phyloP scores from a whole-genome alignment of 352 stramenopile genomes.

The Globisporangium yorkense region DNA sequence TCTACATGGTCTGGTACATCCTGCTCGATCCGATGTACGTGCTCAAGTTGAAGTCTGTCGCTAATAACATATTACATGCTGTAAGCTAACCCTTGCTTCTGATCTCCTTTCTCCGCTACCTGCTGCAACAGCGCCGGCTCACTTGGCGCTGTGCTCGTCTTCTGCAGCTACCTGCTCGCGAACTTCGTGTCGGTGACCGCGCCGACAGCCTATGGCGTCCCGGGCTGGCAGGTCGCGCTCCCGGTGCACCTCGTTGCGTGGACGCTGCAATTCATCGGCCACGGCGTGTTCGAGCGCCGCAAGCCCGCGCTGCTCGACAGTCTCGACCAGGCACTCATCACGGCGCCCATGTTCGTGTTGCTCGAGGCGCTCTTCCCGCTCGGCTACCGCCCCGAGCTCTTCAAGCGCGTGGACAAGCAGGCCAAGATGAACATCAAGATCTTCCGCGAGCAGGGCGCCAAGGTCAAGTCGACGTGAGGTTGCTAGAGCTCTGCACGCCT shows the following conservation, averaged over 20 bases:
- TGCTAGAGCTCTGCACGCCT: too few species aligned
- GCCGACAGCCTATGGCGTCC: slow-evolving; percentile 25
- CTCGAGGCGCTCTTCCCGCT: slow-evolving; percentile 71
- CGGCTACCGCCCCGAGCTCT: slow-evolving; percentile 71
- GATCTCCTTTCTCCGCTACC: background rate
- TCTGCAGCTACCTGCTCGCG: slow-evolving; percentile 44
- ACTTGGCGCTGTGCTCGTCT: slow-evolving; percentile 44
- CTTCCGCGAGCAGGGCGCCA: slow-evolving; percentile 27
- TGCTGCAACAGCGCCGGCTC: slow-evolving; percentile 30
- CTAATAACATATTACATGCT: background rate
- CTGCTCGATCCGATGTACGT: slow-evolving; percentile 44
- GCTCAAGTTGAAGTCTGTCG: background rate
- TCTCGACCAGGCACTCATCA: slow-evolving; percentile 75
- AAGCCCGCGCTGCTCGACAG: slow-evolving; percentile 83
- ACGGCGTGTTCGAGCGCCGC: slow-evolving; percentile 80
- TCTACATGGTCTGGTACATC: slow-evolving; percentile 86
- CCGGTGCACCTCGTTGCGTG: slow-evolving; percentile 54
- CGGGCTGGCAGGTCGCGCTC: slow-evolving; percentile 49
- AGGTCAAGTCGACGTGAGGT: slow-evolving; percentile 1
- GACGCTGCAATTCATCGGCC: slow-evolving; percentile 83
- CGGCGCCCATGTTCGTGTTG: slow-evolving; percentile 84
- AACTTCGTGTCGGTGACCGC: slow-evolving; percentile 47
- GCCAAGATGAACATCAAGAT: slow-evolving; percentile 54
- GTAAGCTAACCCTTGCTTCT: background rate
- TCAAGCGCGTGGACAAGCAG: slow-evolving; percentile 52